Conservation (phyloP, 108 stramenopile genomes). For the Skeletonema menzelii region DNA sequence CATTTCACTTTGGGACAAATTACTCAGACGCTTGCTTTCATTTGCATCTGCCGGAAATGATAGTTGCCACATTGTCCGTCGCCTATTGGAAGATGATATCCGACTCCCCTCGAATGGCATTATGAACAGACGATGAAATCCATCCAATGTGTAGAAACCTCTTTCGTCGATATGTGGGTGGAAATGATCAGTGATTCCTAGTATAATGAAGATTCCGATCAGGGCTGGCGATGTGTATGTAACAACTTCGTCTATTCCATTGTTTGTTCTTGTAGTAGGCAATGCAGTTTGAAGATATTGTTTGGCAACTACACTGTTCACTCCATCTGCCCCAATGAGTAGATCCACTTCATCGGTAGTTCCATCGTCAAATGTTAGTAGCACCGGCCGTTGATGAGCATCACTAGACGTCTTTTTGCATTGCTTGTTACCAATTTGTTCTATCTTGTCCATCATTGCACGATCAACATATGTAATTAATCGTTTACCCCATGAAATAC, state of each 20-base stretch:
- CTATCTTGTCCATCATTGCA: slow-evolving; percentile 29
- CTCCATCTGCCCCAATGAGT: slow-evolving; percentile 85
- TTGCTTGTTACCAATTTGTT: slow-evolving; percentile 30
- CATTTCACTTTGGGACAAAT: slow-evolving; percentile 30
- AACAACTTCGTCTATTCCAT: not conserved
- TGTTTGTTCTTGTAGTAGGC: slow-evolving; percentile 12
- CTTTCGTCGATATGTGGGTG: slow-evolving; percentile 80
- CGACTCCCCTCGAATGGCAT: slow-evolving; percentile 80
- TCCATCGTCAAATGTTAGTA: slow-evolving; percentile 52
- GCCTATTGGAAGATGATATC: slow-evolving; percentile 14
- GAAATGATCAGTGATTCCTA: slow-evolving; percentile 68
- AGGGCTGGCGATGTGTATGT: slow-evolving; percentile 38
- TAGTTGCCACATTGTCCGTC: slow-evolving; percentile 88
- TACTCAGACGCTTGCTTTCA: slow-evolving; percentile 35
- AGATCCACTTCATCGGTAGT: slow-evolving; percentile 58
- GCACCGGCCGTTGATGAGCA: slow-evolving; percentile 28
- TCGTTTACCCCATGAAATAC: slow-evolving; percentile 36
- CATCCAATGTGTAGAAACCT: slow-evolving; percentile 84
- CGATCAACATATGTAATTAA: slow-evolving; percentile 36
- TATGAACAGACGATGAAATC: slow-evolving; percentile 75
- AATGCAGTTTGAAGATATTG: slow-evolving; percentile 37
- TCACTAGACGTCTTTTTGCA: not conserved
- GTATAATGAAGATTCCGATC: slow-evolving; percentile 70
- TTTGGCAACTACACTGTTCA: slow-evolving; percentile 66
- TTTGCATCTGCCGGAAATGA: slow-evolving; percentile 53